Base-by-base conservation (phyloP, 371 early-diverging fungal genomes). In the Rhizoclosmatium hyalinum region DNA sequence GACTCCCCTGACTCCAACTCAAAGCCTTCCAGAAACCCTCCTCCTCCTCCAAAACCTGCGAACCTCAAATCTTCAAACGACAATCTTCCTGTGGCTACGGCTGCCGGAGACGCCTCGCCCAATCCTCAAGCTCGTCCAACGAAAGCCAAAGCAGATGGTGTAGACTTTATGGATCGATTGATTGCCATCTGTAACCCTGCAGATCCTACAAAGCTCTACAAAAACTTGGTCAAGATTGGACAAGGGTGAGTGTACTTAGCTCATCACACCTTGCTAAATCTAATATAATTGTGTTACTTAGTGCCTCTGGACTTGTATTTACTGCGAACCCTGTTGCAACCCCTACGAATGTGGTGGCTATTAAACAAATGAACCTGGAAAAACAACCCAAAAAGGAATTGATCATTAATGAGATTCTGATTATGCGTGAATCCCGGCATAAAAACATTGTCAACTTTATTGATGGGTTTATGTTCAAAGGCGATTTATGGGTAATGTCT, bases 371-470 rank as follows among this genome's bases (percentile, higher is more conserved):
- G 95, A 94, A 96, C 76, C 84, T 98, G 70, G 94, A 94, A 75
- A 92, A 94, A 79, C 97, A 98, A 82, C 96, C 96, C 32, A 95
- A 95, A 82, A 96, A 96, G 84, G 98, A 96, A 70, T 81, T 98
- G 58, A 96, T 98, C 74, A 95, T 98, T 81, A 96, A 96, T 79
- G 98, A 98, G 82, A 96, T 98, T 65, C 78, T 96, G 55, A 96
- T 98, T 39, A 96, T 98, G 96, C 92, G 92, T 75, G 94, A 92
- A 72, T 89, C 92, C 53, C 84, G 88, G 72, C 96, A 98, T 85
- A 91, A 92, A 80, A 96, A 98, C 80, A 96, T 98, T 86, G 98
- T 98, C 79, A 98, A 96, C 82, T 98, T 88, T 74, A 95, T 96
- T 75, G 98, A 98, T 82, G 92, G 93, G 65, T 98, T 93, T 82